Evolutionary conservation across 2,329 filamentous ascomycete species (phyloP), one percentile per base, ranked within the genome.

Genomic region (Microsporum audouinii): DNA sequence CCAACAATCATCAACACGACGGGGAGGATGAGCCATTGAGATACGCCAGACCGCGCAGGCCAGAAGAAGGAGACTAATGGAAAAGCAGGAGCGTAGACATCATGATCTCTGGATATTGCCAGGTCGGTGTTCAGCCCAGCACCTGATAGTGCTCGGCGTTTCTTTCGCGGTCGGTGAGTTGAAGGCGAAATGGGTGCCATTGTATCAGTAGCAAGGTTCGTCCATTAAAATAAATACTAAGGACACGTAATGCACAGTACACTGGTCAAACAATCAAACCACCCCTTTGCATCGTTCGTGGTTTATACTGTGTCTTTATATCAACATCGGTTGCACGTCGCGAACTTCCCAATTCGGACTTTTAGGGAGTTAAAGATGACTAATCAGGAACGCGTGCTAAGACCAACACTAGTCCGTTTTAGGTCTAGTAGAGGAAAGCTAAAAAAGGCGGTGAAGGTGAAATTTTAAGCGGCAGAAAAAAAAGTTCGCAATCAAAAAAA

Each of bases 61-160:
- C 92, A 96, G 58, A 99, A 82, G 70, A 99, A 92, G n/a, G 91
- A 87, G 1, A 90, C 91, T 27, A 99, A 82, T 45, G 94, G 92
- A 70, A 96, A 97, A 2, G 89, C 84, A 36, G 92, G 92, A 47
- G 73, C 74, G 61, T 79, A 74, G 57, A 73, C 72, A 57, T 78
- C 76, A 41, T 78, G 76, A 23, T 38, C 55, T 8, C 17, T n/a
- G 23, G 55, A 38, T 12, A 57, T 14, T 23, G 41, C n/a, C 55
- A 78, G 69, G 62, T 76, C 71, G 63, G 75, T 73, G 61, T 76
- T 76, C 36, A 73, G 73, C 61, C 72, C 72, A 45, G 67, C 66
- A 31, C 67, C 58, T 41, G 64, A 60, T 3, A 69, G 58, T 43
- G 70, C 63, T 67, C 74, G 78, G 68, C 72, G 73, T 72, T 77